Evolutionary conservation across 306 rosid genomes (phyloP), one percentile per base, ranked within the genome.

Genomic region (Sicyos baderoa): DNA sequence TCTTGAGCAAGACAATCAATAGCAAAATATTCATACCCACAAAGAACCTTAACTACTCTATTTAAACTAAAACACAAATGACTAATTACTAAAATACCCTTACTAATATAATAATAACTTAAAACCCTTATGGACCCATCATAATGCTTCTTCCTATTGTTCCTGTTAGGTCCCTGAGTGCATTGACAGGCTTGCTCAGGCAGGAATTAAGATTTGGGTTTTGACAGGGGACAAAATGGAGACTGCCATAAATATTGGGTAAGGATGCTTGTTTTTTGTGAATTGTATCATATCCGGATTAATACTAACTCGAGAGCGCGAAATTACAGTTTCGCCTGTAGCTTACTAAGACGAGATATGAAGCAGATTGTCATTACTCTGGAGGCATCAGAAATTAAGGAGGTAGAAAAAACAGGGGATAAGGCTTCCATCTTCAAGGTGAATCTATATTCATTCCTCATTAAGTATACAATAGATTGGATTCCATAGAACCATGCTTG

Each of bases 171-270:
- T 91, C 79, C 97, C 97, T 29, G 81, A 84, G 54, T 90, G 99
- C 81, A 90, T 94, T 17, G 97, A 90, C 84, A 94, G 84, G 76
- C 99, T 94, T 80, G 91, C 99, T 74, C 95, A 78, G 75, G 97
- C 99, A 47, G 97, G 99, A 78, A 94, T 94, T 63, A 94, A 94
- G 85, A 94, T 94, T 53, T 94, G 99, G 99, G 97, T 94, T 77
- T 84, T 94, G 82, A 94, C 99, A 12, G 99, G 99, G 72, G 99
- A 94, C 75, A 94, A 94, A 80, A 88, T 94, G 97, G 99, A 94
- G 89, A 94, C 99, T 62, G 99, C 99, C 70, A 84, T 90, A 77
- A 94, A 94, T 79, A 84, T 94, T 70, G 97, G 99, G 98, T 92
- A 89, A 78, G 75, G 66, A 71, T 72, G 59, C 44, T 77, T 49